Evolutionary conservation across 2,329 filamentous ascomycete species (phyloP), one percentile per base, ranked within the genome.

Genomic region (Zasmidium angulare): DNA sequence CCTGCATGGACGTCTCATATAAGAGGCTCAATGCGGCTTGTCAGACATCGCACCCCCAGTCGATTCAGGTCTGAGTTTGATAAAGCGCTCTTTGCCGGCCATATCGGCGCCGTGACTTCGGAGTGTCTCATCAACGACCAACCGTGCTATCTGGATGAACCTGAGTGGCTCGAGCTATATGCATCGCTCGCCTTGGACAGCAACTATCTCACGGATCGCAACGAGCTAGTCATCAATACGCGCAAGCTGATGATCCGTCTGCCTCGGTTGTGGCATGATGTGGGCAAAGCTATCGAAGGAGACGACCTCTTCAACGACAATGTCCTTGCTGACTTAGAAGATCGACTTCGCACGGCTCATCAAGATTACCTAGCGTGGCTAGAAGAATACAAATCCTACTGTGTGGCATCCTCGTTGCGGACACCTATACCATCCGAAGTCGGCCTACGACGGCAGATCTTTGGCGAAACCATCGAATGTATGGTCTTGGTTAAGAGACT

Each of bases 1-100:
- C 61, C 51, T 3, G 70, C 71, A 11, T 76, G 72, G 69, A 63
- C 68, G n/a, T 66, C 69, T 3, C 73, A 77, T 60, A 57, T 72
- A 10, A 65, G 68, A 20, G 73, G 74, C 4, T 71, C 73, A 4
- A 67, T 69, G 1, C 64, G 64, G 17, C 58, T 77, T 2, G 69
- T 76, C 10, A 63, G 67, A 50, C 62, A 73, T 50, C 70, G 73
- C 4, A 71, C 68, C 2, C 68, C 73, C 2, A 47, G 60, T 7
- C 63, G 63, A 7, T 76, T 75, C 52, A 63, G 62, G 1, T 71
- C 72, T 1, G 72, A 75, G 6, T 75, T 73, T 55, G 74, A 76
- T 50, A 74, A 72, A 56, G 65, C 74, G 1, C 63, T 76, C 3
- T 74, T 76, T 23, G 66, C 73, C 14, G 70, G 68, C 10, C 72